Percentiles rank a stretch among this genome's conserved stretches.
Evolutionary conservation across 2,329 filamentous ascomycete species (phyloP).

Genomic region (Calycina herbarum): DNA sequence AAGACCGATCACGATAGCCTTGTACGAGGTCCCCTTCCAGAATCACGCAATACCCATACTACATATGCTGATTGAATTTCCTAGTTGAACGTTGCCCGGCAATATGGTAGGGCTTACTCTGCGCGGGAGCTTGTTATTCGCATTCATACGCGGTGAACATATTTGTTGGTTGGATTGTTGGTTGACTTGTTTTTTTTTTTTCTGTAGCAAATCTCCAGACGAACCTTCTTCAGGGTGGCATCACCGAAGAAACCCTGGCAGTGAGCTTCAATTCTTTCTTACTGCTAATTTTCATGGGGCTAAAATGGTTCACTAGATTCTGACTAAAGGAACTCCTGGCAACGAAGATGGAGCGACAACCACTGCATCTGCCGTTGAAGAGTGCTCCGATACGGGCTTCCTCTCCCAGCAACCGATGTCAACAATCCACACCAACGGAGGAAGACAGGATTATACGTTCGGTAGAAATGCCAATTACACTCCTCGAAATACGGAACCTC

Average conservation of each 20-base stretch:
- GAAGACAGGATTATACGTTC: slow-evolving; percentile 30
- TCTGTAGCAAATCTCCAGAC: slow-evolving; percentile 41
- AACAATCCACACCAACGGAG: slow-evolving; percentile 21
- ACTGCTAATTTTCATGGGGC: neutral
- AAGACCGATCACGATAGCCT: slow-evolving; percentile 62
- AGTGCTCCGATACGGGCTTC: slow-evolving; percentile 21
- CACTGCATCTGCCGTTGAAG: slow-evolving; percentile 20
- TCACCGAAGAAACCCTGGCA: slow-evolving; percentile 47
- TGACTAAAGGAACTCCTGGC: slow-evolving; percentile 26
- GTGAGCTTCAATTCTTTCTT: slow-evolving; percentile 23
- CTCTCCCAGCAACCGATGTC: slow-evolving; percentile 20
- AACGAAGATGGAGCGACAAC: slow-evolving; percentile 23
- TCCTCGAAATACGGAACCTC: slow-evolving; percentile 21
- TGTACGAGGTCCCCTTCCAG: slow-evolving; percentile 42
- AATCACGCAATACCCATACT: neutral
- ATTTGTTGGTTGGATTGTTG: slow-evolving; percentile 5
- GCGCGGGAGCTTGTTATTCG: neutral
- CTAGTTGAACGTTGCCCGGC: slow-evolving; percentile 40
- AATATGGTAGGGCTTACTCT: slow-evolving; percentile 53
- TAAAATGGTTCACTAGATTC: slow-evolving; percentile 28
- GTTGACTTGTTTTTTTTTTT: slow-evolving; percentile 17
- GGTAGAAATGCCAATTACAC: slow-evolving; percentile 30
- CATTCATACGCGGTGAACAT: slow-evolving; percentile 7
- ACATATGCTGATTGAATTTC: slow-evolving; percentile 17
- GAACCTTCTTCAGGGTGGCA: slow-evolving; percentile 52